Conservation (phyloP, 768 basidiomycete species). For the Auriculariales sp. region DNA sequence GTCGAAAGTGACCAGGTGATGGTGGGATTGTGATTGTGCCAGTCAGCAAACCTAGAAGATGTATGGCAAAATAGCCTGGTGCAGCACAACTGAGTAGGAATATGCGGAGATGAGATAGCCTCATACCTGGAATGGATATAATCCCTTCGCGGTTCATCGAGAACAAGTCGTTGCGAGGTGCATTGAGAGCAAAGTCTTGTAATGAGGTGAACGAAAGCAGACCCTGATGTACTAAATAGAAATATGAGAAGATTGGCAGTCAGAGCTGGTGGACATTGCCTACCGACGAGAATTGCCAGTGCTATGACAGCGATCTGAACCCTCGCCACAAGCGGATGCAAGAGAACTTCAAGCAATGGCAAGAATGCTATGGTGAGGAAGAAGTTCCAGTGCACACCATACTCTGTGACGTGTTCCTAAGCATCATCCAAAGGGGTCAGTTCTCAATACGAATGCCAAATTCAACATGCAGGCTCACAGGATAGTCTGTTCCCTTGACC, state of each 20-base stretch:
- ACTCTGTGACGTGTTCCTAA: slow-evolving; percentile 91
- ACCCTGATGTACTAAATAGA: slow-evolving; percentile 53
- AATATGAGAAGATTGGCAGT: background rate
- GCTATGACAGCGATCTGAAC: slow-evolving; percentile 51
- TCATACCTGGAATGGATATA: slow-evolving; percentile 55
- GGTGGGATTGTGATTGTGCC: slow-evolving; percentile 75
- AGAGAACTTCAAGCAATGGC: slow-evolving; percentile 52
- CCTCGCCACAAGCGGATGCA: slow-evolving; percentile 49
- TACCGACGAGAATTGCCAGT: slow-evolving; percentile 36
- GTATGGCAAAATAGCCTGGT: slow-evolving; percentile 78
- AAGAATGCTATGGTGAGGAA: slow-evolving; percentile 83
- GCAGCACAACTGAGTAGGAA: background rate
- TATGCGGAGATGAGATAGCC: background rate
- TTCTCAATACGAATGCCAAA: no score
- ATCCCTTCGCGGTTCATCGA: slow-evolving; percentile 88
- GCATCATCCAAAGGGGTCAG: background rate
- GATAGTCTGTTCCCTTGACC: slow-evolving; percentile 90
- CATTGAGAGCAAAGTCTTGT: slow-evolving; percentile 47
- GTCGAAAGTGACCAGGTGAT: slow-evolving; percentile 55
- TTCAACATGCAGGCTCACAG: slow-evolving; percentile 34
- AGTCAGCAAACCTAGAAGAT: slow-evolving; percentile 68
- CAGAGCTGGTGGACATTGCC: slow-evolving; percentile 5
- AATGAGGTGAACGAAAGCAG: slow-evolving; percentile 40
- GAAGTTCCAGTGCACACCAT: slow-evolving; percentile 97
- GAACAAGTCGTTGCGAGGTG: slow-evolving; percentile 47